Conservation (phyloP, 805 yeast species). For the Saturnispora saitoi region DNA sequence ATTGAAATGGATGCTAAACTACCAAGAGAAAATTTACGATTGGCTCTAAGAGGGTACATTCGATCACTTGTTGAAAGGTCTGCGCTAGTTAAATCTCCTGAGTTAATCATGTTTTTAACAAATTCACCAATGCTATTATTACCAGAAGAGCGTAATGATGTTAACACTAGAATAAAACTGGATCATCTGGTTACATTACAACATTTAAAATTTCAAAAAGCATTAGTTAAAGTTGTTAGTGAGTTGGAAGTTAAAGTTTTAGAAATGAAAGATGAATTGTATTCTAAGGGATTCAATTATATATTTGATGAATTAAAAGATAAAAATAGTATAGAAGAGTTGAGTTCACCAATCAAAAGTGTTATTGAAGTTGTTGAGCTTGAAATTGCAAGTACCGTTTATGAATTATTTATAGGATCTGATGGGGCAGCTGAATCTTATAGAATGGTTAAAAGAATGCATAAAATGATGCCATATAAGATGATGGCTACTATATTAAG, state of each 20-base stretch:
- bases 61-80: conserved; percentile 18
- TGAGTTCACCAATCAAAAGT: conserved; percentile 59
- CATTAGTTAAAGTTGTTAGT: conserved; percentile 29
- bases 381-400: conserved; percentile 76
- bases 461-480: conserved; percentile 70
- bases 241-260: conserved; percentile 34
- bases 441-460: conserved; percentile 61
- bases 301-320: conserved; percentile 59
- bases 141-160: conserved; percentile 44
- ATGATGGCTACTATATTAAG: conserved; percentile 68
- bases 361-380: conserved; percentile 78
- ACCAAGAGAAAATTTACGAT: conserved; percentile 62
- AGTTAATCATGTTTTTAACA: conserved; percentile 46
- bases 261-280: conserved; percentile 26
- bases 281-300: conserved; percentile 42
- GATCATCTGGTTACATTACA: conserved; percentile 51
- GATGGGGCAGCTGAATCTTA: conserved; percentile 76
- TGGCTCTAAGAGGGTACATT: conserved; percentile 61
- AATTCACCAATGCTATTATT: conserved; percentile 33
- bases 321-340: conserved; percentile 36
- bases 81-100: conserved; percentile 45
- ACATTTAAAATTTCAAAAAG: conserved; percentile 65
- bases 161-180: conserved; percentile 45
- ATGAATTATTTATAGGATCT: conserved; percentile 69
- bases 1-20: background rate